These are phyloP conservation scores for Mixia osmundae DNA, from an alignment of 1,284 basidiomycete species.

Conservation along the genomic window DNA sequence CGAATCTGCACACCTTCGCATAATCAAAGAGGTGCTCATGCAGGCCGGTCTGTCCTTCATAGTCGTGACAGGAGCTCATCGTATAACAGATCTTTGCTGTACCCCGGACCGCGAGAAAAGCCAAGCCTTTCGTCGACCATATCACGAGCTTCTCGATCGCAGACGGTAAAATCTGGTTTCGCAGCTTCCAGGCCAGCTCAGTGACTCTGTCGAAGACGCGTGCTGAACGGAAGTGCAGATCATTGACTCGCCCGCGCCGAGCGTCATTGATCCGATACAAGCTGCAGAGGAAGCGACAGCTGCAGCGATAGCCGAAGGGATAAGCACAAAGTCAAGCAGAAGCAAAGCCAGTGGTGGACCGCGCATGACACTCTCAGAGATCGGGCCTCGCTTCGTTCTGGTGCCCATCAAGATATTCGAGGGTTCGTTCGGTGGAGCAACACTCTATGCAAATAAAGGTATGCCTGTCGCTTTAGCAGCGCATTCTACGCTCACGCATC, in stretches of 20 bases:
- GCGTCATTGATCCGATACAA: slow-evolving; percentile 3
- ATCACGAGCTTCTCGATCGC: slow-evolving; percentile 86
- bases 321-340: slow-evolving; percentile 13
- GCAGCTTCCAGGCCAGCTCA: slow-evolving; percentile 71
- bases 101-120: slow-evolving; percentile 60
- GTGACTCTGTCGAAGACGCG: too few species aligned
- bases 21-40: slow-evolving; percentile 88
- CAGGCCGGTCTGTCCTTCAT: slow-evolving; percentile 38
- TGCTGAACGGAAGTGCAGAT: slow-evolving; percentile 1
- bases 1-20: slow-evolving; percentile 56
- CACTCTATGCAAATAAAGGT: slow-evolving; percentile 90
- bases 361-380: slow-evolving; percentile 56
- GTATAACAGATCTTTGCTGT: slow-evolving; percentile 67
- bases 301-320: slow-evolving; percentile 3
- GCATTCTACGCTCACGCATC: not conserved
- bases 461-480: slow-evolving; percentile 16
- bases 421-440: slow-evolving; percentile 83
- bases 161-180: slow-evolving; percentile 96
- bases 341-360: slow-evolving; percentile 15
- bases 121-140: slow-evolving; percentile 97
- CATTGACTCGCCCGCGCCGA: slow-evolving; percentile 2
- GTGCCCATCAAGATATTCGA: slow-evolving; percentile 97
- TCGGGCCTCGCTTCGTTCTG: slow-evolving; percentile 89
- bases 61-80: not conserved
- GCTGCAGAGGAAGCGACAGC: slow-evolving; percentile 1